phyloP scores from a whole-genome alignment of 768 basidiomycete genomes.

The Pulveroboletus sp. region DNA sequence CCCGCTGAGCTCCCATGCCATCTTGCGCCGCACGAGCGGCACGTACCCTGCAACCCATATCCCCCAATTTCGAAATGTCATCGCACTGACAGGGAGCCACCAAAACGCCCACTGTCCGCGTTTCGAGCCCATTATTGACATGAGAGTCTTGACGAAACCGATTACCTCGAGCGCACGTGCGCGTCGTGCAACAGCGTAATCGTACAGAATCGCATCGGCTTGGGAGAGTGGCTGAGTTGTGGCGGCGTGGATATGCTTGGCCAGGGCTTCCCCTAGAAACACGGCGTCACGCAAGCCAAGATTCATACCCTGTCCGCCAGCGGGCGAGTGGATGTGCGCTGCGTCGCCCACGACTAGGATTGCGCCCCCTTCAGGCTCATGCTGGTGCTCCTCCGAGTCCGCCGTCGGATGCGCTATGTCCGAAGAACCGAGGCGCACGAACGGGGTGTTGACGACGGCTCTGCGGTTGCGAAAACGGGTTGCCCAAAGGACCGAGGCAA shows the following conservation, averaged over 20 bases:
- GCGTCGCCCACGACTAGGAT: no score
- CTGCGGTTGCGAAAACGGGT: conserved; percentile 42
- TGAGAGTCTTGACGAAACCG: conserved; percentile 35
- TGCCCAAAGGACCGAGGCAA: conserved; percentile 40
- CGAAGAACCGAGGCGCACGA: conserved; percentile 29
- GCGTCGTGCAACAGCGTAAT: no score
- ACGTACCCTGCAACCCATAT: conserved; percentile 19
- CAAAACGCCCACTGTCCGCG: conserved; percentile 8
- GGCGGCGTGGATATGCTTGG: conserved; percentile 27
- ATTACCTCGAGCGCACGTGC: no score
- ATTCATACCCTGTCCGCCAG: conserved; percentile 54
- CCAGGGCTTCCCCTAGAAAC: conserved; percentile 38
- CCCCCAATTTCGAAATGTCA: conserved; percentile 22
- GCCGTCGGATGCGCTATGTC: no score
- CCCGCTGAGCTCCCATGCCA: conserved; percentile 20
- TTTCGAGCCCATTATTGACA: conserved; percentile 19
- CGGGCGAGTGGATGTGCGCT: no score
- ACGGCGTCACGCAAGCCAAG: conserved; percentile 49
- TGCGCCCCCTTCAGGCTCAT: no score
- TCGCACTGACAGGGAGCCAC: conserved; percentile 22
- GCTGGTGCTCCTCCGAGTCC: no score
- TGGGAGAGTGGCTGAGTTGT: conserved; percentile 2
- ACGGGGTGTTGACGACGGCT: conserved; percentile 38
- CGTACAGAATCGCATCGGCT: conserved; percentile 31
- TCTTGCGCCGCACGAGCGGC: conserved; percentile 4